A percentile compares a stretch with the other conserved stretches of the same genome.
Evolutionary conservation across 1,139 yeast species (phyloP).

Genomic region (Blastobotrys niveus): DNA sequence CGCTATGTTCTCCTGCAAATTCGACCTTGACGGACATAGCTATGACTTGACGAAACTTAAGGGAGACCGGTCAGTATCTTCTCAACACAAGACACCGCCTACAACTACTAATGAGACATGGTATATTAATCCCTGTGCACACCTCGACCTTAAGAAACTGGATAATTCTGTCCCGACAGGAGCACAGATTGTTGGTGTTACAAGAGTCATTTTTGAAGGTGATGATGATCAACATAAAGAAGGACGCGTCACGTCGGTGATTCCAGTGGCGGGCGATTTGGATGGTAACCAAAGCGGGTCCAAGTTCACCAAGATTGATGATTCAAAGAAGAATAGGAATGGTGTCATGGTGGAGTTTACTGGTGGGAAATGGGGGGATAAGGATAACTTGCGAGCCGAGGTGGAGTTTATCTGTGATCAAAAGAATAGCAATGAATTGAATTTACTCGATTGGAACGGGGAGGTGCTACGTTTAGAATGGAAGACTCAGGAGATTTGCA

Average conservation of each 20-base stretch:
- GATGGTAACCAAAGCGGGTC: conserved; percentile 29
- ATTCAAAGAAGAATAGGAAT: conserved; percentile 30
- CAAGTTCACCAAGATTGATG: conserved; percentile 25
- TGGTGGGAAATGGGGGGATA: conserved; percentile 69
- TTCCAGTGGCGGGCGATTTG: conserved; percentile 42
- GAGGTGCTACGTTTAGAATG: conserved; percentile 31
- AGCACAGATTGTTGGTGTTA: conserved; percentile 51
- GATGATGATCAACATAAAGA: conserved; percentile 4
- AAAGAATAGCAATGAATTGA: conserved; percentile 24
- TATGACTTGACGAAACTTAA: conserved; percentile 41
- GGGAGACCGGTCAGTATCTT: conserved; percentile 42
- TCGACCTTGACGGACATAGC: conserved; percentile 40
- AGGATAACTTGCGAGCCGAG: conserved; percentile 45
- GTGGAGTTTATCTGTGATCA: conserved; percentile 50
- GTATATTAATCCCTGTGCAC: conserved; percentile 66
- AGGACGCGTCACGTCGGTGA: conserved; percentile 48
- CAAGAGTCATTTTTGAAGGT: conserved; percentile 42
- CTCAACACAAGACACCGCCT: conserved; percentile 65
- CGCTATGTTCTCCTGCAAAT: conserved; percentile 44
- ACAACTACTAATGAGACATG: conserved; percentile 56
- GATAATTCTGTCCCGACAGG: conserved; percentile 46
- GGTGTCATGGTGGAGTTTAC: conserved; percentile 46
- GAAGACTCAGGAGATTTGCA: conserved; percentile 42
- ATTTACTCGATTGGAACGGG: conserved; percentile 36
- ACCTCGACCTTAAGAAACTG: conserved; percentile 33